Percentiles rank a stretch among this genome's conserved stretches.
Evolutionary conservation across 495 filamentous ascomycete species (phyloP).

Genomic region (Podospora pseudocomata): DNA sequence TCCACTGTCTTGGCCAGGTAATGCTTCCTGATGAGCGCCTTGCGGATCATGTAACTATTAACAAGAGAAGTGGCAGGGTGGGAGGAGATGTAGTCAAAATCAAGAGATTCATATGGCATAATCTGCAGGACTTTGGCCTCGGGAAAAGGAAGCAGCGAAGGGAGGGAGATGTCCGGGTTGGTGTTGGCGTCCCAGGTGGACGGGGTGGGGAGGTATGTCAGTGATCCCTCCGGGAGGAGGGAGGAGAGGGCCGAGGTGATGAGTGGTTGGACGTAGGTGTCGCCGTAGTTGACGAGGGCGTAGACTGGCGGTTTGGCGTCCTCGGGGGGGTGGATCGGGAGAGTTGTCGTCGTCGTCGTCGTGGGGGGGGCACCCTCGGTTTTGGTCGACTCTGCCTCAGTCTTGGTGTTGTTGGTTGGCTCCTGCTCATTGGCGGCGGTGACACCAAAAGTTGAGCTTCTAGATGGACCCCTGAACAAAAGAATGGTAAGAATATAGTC

Average conservation of each 20-base stretch:
- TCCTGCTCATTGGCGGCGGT: background rate
- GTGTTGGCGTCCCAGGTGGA: slow-evolving; percentile 13
- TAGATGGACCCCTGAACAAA: slow-evolving; percentile 4
- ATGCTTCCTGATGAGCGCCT: slow-evolving; percentile 96
- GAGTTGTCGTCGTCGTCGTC: background rate
- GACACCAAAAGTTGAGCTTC: background rate
- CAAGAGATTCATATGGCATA: slow-evolving; percentile 77
- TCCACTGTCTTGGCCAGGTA: slow-evolving; percentile 76
- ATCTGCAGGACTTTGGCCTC: slow-evolving; percentile 66
- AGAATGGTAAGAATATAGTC: background rate
- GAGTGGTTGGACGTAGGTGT: slow-evolving; percentile 78
- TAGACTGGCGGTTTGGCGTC: slow-evolving; percentile 47
- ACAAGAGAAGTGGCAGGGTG: slow-evolving; percentile 58
- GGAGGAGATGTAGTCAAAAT: slow-evolving; percentile 67
- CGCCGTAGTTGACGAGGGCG: slow-evolving; percentile 77
- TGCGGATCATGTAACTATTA: slow-evolving; percentile 90
- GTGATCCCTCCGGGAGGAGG: slow-evolving; percentile 49
- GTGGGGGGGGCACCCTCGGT: background rate
- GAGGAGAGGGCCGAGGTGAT: slow-evolving; percentile 66
- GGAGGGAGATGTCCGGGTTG: slow-evolving; percentile 31
- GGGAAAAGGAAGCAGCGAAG: slow-evolving; percentile 25
- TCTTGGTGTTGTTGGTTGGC: background rate
- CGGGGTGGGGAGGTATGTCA: slow-evolving; percentile 32
- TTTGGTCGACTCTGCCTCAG: background rate
- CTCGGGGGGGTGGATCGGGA: background rate